Evolutionary conservation across 108 stramenopile species (phyloP), one percentile per base, ranked within the genome.

Genomic region (Cyclotella distinguenda): DNA sequence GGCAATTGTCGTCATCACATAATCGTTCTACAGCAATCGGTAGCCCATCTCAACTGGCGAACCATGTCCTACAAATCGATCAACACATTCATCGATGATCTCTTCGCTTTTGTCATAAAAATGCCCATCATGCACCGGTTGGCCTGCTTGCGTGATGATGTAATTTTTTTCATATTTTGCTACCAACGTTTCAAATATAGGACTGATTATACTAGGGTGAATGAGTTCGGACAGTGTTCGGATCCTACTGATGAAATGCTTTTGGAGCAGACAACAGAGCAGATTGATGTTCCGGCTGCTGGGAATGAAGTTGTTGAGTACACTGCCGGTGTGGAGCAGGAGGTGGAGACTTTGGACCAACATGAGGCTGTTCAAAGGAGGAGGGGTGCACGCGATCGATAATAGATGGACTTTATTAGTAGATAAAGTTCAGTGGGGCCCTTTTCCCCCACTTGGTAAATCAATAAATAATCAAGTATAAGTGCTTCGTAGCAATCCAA

Each of bases 101-200:
- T 92, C 11, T 92, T 92, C 39, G 91, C 91, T 1, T 93, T 95
- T 46, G 79, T 93, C 26, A 91, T 93, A 52, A 84, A 87, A 43
- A 93, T 93, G 93, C 95, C 95, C 15, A 88, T 82, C 40, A 89
- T 95, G 93, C 95, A 94, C 47, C 77, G 92, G 16, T 61, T 93
- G 12, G 78, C 88, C 1, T 88, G 87, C 30, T 86, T 95, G 46
- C 79, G 95, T 9, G 95, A 95, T 57, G 88, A 95, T 71, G 68
- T 94, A 4, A 77, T 95, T n/a, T 95, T 94, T 57, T 84, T 95
- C 67, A 63, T 94, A 21, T 91, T 82, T 55, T 57, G 91, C 43
- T 95, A 87, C 50, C 95, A 95, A 81, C 72, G 93, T 11, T 93
- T 68, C 54, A 84, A 86, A 23, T 95, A 95, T 53, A 87, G 30